These are phyloP conservation scores for Lichenothelia convexa DNA, from an alignment of 495 filamentous ascomycete species.

Conservation along the genomic window DNA sequence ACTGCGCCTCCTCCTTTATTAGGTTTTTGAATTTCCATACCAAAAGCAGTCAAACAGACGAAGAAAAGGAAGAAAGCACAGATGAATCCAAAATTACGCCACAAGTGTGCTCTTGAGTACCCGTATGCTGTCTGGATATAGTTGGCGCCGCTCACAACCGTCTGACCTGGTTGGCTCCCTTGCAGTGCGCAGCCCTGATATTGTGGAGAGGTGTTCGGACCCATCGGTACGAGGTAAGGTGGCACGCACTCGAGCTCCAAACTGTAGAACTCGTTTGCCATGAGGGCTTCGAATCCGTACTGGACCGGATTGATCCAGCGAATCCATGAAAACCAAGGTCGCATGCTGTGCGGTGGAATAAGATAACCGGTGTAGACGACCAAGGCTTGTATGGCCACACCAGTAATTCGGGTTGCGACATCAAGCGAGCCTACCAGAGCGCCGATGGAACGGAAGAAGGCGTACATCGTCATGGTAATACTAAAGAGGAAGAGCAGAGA, in stretches of 20 bases:
- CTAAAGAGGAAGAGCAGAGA: constrained; percentile 38
- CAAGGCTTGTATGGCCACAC: constrained; percentile 39
- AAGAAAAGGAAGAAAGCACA: constrained; percentile 48
- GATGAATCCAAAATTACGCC: constrained; percentile 56
- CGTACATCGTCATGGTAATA: constrained; percentile 58
- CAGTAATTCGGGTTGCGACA: constrained; percentile 44
- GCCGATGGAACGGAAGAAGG: constrained; percentile 61
- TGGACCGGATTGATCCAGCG: constrained; percentile 57
- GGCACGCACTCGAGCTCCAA: constrained; percentile 30
- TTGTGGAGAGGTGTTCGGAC: constrained; percentile 33
- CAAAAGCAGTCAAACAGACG: constrained; percentile 35
- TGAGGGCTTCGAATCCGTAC: constrained; percentile 43
- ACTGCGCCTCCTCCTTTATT: constrained; percentile 54
- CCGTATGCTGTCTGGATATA: constrained; percentile 36
- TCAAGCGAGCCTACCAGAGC: constrained; percentile 44
- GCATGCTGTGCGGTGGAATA: constrained; percentile 56
- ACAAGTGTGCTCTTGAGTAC: constrained; percentile 40
- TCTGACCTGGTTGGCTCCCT: constrained; percentile 32
- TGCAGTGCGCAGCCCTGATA: constrained; percentile 41
- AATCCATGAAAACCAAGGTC: constrained; percentile 67
- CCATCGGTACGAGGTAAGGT: constrained; percentile 31
- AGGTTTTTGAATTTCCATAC: constrained; percentile 50
- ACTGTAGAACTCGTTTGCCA: constrained; percentile 38
- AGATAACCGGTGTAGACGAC: constrained; percentile 72
- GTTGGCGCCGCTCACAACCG: constrained; percentile 29